Base-by-base conservation (phyloP, 768 basidiomycete genomes). In the Podaxis carcinomalis region DNA sequence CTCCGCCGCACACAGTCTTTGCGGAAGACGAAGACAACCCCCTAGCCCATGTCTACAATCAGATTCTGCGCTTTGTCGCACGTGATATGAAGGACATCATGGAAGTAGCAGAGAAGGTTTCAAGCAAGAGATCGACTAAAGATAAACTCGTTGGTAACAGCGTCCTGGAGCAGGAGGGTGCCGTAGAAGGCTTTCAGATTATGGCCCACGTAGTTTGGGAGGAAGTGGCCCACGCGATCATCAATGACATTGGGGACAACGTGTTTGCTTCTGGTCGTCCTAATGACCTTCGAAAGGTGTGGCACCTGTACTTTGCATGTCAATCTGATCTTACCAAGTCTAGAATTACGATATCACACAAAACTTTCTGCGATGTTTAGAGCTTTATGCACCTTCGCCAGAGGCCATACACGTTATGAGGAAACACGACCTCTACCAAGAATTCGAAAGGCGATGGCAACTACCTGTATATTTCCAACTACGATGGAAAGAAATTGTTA, bases 401-500 rank as follows among this genome's bases (percentile, higher is more conserved):
- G 78, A 81, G 28, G 83, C 91, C 2, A 82, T 95, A 7, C 77
- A 85, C 62, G 76, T 79, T 2, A 87, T 98, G 83, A 85, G 93
- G 2, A 69, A 77, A 3, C 90, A 93, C 70, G 83, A 86, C 0
- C 77, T 86, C 3, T 96, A 88, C 70, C 64, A 68, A 23, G 73
- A 86, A 1, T 97, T 98, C 69, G 85, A 90, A 68, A 81, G 84
- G 62, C 83, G 94, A 37, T 99, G 97, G 95, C 97, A 98, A 70
- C 81, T 99, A 2, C 92, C 93, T 1, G 90, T 98, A 7, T 98
- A 98, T 70, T 98, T 96, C 72, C 97, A 99, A 68, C 77, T 99
- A 62, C 83, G 96, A 47, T 96, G 95, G 93, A 97, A 97, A 73
- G 96, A 97, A 68, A 91, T 96, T 55, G 85, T 95, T 0, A 75